Conservation (phyloP, 495 filamentous ascomycete genomes). For the Daldinia grandis region DNA sequence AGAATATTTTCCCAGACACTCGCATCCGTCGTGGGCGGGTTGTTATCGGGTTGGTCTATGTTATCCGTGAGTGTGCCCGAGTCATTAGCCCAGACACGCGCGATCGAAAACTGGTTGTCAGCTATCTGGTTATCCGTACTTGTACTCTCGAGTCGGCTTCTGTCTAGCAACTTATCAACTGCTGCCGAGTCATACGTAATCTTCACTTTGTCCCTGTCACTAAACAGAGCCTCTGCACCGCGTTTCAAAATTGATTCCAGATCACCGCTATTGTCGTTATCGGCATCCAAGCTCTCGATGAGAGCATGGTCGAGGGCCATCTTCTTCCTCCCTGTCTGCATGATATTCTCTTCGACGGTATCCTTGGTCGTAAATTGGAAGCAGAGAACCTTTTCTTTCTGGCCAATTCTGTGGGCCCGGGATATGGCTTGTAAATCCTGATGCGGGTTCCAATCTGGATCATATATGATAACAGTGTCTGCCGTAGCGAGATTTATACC, state of each 20-base stretch:
- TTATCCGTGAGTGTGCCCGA: constrained; percentile 51
- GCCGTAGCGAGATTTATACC: constrained; percentile 98
- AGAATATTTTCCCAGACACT: constrained; percentile 90
- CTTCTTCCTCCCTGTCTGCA: constrained; percentile 96
- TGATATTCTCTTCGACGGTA: constrained; percentile 92
- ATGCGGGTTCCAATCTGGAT: constrained; percentile 98
- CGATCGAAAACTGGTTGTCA: constrained; percentile 86
- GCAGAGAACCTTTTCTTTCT: constrained; percentile 93
- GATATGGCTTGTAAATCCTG: constrained; percentile 97
- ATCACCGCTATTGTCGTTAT: constrained; percentile 77
- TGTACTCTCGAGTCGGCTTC: constrained; percentile 80
- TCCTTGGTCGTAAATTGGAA: constrained; percentile 92
- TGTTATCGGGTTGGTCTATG: constrained; percentile 60
- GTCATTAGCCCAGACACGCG: constrained; percentile 92
- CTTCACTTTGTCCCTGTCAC: constrained; percentile 67
- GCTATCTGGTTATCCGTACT: constrained; percentile 65
- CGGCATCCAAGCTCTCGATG: constrained; percentile 85
- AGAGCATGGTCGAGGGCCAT: constrained; percentile 92
- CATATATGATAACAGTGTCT: constrained; percentile 97
- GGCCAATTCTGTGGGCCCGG: constrained; percentile 93
- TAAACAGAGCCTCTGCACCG: constrained; percentile 86
- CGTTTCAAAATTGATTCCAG: constrained; percentile 88
- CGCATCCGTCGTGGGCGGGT: constrained; percentile 63
- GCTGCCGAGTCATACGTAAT: constrained; percentile 82
- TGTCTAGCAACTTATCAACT: constrained; percentile 87